Conservation (phyloP, 148 eudicot genomes). For the Silene uniflora region DNA sequence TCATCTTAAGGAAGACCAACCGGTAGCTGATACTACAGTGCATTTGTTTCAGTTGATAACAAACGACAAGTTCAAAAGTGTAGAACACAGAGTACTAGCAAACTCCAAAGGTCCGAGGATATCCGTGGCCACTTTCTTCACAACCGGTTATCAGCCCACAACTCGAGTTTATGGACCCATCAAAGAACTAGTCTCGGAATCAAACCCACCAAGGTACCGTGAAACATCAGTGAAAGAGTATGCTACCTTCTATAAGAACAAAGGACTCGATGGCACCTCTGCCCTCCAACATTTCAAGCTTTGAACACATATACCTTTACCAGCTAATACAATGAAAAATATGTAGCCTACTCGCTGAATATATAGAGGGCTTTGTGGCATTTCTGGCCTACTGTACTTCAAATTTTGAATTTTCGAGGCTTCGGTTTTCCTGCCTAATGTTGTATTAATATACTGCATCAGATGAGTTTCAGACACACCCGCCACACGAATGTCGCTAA, state of each 20-base stretch:
- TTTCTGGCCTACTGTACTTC: too few species aligned
- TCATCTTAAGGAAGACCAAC: too few species aligned
- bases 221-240: conserved; percentile 42
- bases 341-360: too few species aligned
- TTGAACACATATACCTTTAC: too few species aligned
- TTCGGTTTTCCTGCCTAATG: too few species aligned
- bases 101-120: conserved; percentile 42
- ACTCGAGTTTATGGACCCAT: conserved; percentile 48
- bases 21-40: not conserved
- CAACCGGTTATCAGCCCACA: conserved; percentile 23
- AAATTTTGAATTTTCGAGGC: too few species aligned
- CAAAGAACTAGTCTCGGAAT: conserved; percentile 53
- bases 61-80: conserved; percentile 53
- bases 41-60: conserved; percentile 35
- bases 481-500: too few species aligned
- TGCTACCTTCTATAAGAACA: conserved; percentile 15
- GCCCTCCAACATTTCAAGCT: conserved; percentile 30
- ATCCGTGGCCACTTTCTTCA: conserved; percentile 58
- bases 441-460: too few species aligned
- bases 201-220: conserved; percentile 42
- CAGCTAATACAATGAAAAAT: too few species aligned
- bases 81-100: conserved; percentile 47
- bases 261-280: conserved; percentile 46
- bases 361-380: too few species aligned
- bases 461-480: too few species aligned